Base-by-base conservation (phyloP, 768 basidiomycete genomes). In the Neoboletus subvelutipes region DNA sequence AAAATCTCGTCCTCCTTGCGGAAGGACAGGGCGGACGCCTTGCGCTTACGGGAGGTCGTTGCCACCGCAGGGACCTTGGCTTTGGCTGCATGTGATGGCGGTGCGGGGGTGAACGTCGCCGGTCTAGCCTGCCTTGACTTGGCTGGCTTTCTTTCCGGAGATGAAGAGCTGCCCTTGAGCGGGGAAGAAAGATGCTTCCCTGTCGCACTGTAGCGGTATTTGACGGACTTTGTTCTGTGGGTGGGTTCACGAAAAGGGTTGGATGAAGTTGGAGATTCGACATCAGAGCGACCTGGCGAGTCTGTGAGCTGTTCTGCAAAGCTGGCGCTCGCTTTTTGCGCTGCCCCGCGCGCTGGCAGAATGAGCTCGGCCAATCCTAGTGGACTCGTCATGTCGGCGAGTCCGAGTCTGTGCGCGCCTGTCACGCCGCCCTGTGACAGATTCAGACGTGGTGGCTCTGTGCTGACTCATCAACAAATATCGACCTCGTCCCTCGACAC, bases 161-260 rank as follows among this genome's bases (percentile, higher is more conserved):
- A 73, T 57, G 72, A 68, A 59, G 69, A 43, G 26, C 31, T 70
- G 51, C 68, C 70, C 28, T 62, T 72, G 57, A 72, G 61, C 36
- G 71, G 71, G 15, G 71, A 72, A 42, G 71, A 73, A 9, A 61
- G 71, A 6, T 72, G 71, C 49, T 72, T 72, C 20, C 72, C 71
- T 11, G 67, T 65, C 47, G 68, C 71, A 6, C 49, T 68, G 53
- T 72, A 72, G 52, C 71, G 71, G 55, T 67, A 72, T 50, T 73
- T 73, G 58, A 72, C 64, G 39, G 61, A 58, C 55, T 64, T 67
- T 58, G 68, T 52, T 40, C 50, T 60, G 13, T 57, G 62, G 1
- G 65, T 28, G 1, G 71, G 67, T 24, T 65, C 70, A 9, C 63
- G 63, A 45, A 72, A 72, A 13, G 59, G 64, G 55, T 61, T 64